Conservation (phyloP, 371 early-diverging fungal species). For the Mucor sp. region DNA sequence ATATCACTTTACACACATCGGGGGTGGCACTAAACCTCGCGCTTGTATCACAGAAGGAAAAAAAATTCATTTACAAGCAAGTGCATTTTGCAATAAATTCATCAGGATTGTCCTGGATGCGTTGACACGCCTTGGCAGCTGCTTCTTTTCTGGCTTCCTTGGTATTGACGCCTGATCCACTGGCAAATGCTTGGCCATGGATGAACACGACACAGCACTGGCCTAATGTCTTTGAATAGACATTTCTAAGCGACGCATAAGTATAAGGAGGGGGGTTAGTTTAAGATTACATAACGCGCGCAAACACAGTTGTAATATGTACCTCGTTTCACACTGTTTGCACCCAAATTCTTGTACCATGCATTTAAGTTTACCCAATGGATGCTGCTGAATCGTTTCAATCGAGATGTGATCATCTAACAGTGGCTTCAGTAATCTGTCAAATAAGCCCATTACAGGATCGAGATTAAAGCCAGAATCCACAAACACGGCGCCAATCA, state of each 20-base stretch:
- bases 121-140: conserved; percentile 31
- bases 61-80: neutral
- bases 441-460: conserved; percentile 48
- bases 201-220: conserved; percentile 47
- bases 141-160: conserved; percentile 46
- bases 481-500: conserved; percentile 87
- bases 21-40: neutral
- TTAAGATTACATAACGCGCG: neutral
- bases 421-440: conserved; percentile 48
- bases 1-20: neutral
- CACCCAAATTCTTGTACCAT: conserved; percentile 45
- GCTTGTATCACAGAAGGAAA: neutral
- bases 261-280: neutral
- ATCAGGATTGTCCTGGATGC: conserved; percentile 29
- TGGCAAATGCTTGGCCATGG: conserved; percentile 37
- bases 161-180: conserved; percentile 38
- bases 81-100: conserved; percentile 11
- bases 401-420: conserved; percentile 53
- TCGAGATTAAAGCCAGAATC: conserved; percentile 74
- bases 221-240: neutral
- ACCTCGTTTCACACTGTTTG: conserved; percentile 39
- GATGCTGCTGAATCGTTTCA: conserved; percentile 48
- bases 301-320: conserved; percentile 2
- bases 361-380: conserved; percentile 35
- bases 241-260: conserved; percentile 26